phyloP scores from a whole-genome alignment of 352 stramenopile genomes.

The Blastocystis sp. region DNA sequence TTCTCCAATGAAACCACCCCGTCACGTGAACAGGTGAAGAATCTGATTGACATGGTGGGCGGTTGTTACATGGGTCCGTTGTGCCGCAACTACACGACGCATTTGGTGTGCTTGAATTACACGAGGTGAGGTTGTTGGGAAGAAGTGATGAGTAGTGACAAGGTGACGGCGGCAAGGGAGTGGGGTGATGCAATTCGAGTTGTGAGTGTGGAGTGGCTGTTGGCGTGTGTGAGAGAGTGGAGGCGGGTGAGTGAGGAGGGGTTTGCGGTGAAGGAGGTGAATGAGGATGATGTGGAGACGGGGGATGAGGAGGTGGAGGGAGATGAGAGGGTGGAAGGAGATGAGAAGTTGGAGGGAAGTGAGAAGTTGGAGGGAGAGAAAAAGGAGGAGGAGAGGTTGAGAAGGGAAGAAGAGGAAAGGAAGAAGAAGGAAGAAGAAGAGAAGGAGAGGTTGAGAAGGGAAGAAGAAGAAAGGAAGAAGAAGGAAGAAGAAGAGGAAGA shows the following conservation, averaged over 20 bases:
- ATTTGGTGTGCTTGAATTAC: constrained; percentile 36
- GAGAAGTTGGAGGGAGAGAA: constrained; percentile 10
- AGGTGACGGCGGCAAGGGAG: constrained; percentile 1
- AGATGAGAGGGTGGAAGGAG: constrained; percentile 1
- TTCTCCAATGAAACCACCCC: constrained; percentile 52
- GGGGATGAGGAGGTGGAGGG: not conserved
- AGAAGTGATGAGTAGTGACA: constrained; percentile 48
- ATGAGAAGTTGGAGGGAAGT: not conserved
- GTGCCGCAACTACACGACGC: constrained; percentile 40
- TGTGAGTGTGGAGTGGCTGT: constrained; percentile 32
- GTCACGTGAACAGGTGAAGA: constrained; percentile 57
- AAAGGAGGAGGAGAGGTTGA: too few species aligned
- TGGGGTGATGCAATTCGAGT: not conserved
- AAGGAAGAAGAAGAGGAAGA: too few species aligned
- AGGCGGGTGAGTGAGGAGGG: not conserved
- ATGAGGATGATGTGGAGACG: too few species aligned
- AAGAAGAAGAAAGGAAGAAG: not conserved
- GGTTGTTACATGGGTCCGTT: constrained; percentile 66
- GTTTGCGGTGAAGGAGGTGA: not conserved
- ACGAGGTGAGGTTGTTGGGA: not conserved
- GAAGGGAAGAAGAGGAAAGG: constrained; percentile 11
- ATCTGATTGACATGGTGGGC: constrained; percentile 47
- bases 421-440: constrained; percentile 28
- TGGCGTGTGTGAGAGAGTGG: constrained; percentile 44
- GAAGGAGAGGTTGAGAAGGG: not conserved